Percentiles rank a stretch among this genome's conserved stretches.
Evolutionary conservation across 768 basidiomycete genomes (phyloP).

Genomic region (Gloeostereum incarnatum): DNA sequence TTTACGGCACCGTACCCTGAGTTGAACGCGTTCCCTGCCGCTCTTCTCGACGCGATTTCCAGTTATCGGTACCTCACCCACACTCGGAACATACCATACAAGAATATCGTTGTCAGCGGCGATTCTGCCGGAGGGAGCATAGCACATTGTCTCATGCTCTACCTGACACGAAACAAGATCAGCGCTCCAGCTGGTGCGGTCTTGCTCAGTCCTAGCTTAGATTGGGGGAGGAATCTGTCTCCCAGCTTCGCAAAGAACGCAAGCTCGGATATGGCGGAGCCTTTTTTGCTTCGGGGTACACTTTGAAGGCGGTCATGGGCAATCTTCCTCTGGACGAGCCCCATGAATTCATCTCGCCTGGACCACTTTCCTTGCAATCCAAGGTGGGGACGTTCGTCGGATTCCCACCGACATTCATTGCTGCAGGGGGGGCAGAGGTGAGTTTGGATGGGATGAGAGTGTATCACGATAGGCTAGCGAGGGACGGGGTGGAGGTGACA

Average conservation of each 20-base stretch:
- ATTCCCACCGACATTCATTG: slow-evolving; percentile 18
- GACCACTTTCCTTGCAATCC: neutral
- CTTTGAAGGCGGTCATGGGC: neutral
- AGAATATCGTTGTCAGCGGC: slow-evolving; percentile 61
- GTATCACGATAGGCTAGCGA: slow-evolving; percentile 13
- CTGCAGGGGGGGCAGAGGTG: slow-evolving; percentile 18
- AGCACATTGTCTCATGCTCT: no score
- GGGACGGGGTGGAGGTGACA: slow-evolving; percentile 12
- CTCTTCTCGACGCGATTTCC: slow-evolving; percentile 64
- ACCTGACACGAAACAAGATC: no score
- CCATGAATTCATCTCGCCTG: neutral
- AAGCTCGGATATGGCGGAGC: neutral
- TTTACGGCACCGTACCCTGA: slow-evolving; percentile 28
- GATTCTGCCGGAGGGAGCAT: slow-evolving; percentile 69
- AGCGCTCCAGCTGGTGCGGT: no score
- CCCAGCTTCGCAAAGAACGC: neutral
- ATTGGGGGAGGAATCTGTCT: no score
- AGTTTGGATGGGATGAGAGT: slow-evolving; percentile 16
- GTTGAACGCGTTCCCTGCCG: slow-evolving; percentile 61
- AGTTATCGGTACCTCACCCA: slow-evolving; percentile 66
- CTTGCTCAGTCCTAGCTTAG: no score
- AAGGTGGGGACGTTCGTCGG: slow-evolving; percentile 10
- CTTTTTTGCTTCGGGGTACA: neutral
- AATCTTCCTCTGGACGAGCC: neutral
- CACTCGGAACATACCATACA: slow-evolving; percentile 42